Conservation (phyloP, 2,329 filamentous ascomycete genomes). For the Clathrospora elynae region DNA sequence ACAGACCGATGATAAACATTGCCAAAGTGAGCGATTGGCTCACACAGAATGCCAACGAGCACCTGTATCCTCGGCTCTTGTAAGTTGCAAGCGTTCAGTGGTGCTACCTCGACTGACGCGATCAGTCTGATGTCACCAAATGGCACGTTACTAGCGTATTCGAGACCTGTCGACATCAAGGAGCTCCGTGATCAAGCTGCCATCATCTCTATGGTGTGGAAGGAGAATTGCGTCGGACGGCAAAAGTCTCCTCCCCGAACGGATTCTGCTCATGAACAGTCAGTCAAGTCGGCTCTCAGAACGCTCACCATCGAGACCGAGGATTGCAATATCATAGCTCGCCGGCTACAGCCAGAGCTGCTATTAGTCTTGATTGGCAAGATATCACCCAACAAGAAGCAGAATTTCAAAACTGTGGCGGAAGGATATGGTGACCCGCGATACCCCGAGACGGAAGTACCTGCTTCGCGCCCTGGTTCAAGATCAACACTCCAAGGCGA, state of each 20-base stretch:
- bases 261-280: constrained; percentile 11
- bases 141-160: constrained; percentile 57
- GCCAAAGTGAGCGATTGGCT: constrained; percentile 53
- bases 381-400: constrained; percentile 50
- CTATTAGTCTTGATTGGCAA: constrained; percentile 56
- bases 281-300: constrained; percentile 40
- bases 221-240: constrained; percentile 47
- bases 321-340: constrained; percentile 54
- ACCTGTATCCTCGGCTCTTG: constrained; percentile 53
- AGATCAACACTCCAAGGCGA: constrained; percentile 12
- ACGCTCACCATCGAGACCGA: constrained; percentile 56
- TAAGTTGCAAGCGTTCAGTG: constrained; percentile 28
- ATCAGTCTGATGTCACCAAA: constrained; percentile 57
- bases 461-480: constrained; percentile 11
- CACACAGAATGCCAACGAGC: constrained; percentile 51
- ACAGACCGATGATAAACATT: constrained; percentile 51
- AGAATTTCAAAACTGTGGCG: constrained; percentile 51
- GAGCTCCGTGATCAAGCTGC: constrained; percentile 57
- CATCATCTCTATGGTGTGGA: constrained; percentile 56
- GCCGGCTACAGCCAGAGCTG: constrained; percentile 53
- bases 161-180: constrained; percentile 54
- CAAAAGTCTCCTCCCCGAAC: constrained; percentile 18
- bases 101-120: constrained; percentile 11
- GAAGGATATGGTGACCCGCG: constrained; percentile 50
- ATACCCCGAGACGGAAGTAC: constrained; percentile 39